A percentile compares a stretch with the other conserved stretches of the same genome.
Evolutionary conservation across 495 filamentous ascomycete genomes (phyloP).

Genomic region (Umbilicaria muhlenbergii): DNA sequence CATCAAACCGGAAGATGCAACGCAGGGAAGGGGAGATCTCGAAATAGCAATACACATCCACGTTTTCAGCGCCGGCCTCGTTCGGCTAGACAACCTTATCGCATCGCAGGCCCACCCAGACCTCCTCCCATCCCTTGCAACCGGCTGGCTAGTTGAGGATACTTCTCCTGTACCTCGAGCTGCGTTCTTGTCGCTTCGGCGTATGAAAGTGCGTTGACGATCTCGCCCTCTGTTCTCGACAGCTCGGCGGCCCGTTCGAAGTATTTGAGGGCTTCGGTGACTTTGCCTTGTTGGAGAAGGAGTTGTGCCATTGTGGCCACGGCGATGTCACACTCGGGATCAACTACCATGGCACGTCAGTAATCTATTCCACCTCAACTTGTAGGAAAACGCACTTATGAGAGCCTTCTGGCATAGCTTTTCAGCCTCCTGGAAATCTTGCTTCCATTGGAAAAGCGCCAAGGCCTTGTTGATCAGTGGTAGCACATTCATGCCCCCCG

Average conservation of each 20-base stretch:
- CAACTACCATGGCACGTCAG: slow-evolving; percentile 45
- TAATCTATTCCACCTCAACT: neutral
- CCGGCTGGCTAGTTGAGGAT: slow-evolving; percentile 78
- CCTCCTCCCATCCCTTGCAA: slow-evolving; percentile 58
- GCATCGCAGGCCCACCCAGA: slow-evolving; percentile 19
- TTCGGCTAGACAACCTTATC: neutral
- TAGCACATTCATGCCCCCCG: slow-evolving; percentile 89
- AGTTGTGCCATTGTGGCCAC: slow-evolving; percentile 98
- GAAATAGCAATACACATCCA: too few relatives aligned
- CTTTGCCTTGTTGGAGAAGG: slow-evolving; percentile 95
- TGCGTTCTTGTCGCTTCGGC: slow-evolving; percentile 95
- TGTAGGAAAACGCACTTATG: slow-evolving; percentile 56
- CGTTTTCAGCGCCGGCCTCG: too few relatives aligned
- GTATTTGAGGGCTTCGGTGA: slow-evolving; percentile 86
- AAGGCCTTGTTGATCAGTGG: slow-evolving; percentile 98
- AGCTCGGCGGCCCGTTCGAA: slow-evolving; percentile 94
- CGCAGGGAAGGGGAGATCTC: too few relatives aligned
- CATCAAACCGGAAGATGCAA: too few relatives aligned
- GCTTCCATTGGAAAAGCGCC: slow-evolving; percentile 94
- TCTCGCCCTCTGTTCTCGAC: slow-evolving; percentile 87
- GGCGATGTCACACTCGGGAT: slow-evolving; percentile 97
- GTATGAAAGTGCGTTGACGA: slow-evolving; percentile 91
- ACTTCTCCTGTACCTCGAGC: slow-evolving; percentile 94
- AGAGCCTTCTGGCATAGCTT: slow-evolving; percentile 93
- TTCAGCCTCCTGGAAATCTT: slow-evolving; percentile 88